Base-by-base conservation (phyloP, 306 rosid species). In the Senna siamea region DNA sequence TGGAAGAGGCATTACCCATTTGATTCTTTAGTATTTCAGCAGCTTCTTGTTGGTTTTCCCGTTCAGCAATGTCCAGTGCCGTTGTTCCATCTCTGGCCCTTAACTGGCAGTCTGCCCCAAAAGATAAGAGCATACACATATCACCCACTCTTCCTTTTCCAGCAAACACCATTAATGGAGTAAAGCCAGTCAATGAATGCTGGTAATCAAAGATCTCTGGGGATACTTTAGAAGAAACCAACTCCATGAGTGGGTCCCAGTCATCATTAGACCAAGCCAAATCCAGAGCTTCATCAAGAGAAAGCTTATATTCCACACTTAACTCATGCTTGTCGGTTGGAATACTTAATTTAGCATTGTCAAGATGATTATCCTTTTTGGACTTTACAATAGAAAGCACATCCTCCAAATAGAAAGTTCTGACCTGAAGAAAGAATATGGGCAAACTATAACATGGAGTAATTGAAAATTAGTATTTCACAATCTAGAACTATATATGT, bases 161-260 rank as follows among this genome's bases (percentile, higher is more conserved):
- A 68, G 97, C 87, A 88, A 92, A 85, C 47, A 92, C 97, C 95
- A 94, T 94, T 69, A 92, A 79, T 0, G 99, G 88, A 13, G 97
- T 81, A 67, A 92, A 54, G 68, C 97, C 95, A 56, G 83, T 88
- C 76, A 75, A 74, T 1, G 95, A 92, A 85, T 94, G 97, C 86
- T 89, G 96, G 84, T 87, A 92, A 80, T 92, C 84, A 14, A 85
- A 86, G n/a, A 87, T 48, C 52, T 81, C 79, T 38, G 67, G 72
- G 46, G 84, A 77, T 61, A 80, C 93, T 70, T 80, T 84, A 12
- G 86, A 77, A 81, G 97, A 81, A 76, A 92, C 85, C 80, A 94
- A 77, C 63, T 92, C 95, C 43, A 89, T 79, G 78, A 94, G 89
- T 55, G 81, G 73, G 76, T 90, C 95, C 77, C 89, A 88, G 63